These are phyloP conservation scores for Solanum appendiculatum DNA, from an alignment of 257 asterid genomes.

Conservation along the genomic window DNA sequence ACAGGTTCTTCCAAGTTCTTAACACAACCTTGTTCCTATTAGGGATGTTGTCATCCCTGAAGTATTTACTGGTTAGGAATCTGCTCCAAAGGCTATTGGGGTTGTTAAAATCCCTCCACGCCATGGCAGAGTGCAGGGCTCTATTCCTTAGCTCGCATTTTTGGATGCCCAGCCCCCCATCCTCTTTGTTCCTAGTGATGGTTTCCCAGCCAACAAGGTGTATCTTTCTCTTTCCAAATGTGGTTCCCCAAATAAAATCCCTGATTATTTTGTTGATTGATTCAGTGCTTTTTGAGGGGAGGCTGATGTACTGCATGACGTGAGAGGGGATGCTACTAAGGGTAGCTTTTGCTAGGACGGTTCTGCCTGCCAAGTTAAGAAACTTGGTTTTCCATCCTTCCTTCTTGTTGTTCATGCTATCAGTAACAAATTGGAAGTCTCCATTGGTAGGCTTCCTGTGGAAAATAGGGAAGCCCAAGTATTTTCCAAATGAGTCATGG, in stretches of 20 bases:
- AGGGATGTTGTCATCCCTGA: too few species aligned
- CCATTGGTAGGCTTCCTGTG: neutral
- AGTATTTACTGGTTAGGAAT: too few species aligned
- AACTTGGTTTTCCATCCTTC: neutral
- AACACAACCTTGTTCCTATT: too few species aligned
- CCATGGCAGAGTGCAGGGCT: too few species aligned
- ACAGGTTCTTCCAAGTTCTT: too few species aligned
- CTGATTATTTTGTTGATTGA: neutral
- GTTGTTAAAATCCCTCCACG: too few species aligned
- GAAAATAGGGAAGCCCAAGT: neutral
- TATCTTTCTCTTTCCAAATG: too few species aligned
- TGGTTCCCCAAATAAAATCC: neutral
- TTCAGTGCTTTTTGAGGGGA: rapidly evolving
- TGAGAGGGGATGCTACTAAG: neutral
- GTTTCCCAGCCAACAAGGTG: too few species aligned
- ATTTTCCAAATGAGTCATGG: rapidly evolving
- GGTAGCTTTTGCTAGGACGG: neutral
- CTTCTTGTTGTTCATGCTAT: neutral
- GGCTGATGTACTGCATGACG: neutral
- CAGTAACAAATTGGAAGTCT: neutral
- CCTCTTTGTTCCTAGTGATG: neutral
- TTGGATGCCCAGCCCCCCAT: neutral
- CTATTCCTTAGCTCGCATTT: neutral
- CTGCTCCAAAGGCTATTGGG: too few species aligned
- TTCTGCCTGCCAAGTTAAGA: neutral